phyloP scores from a whole-genome alignment of 495 filamentous ascomycete genomes.

The Pseudevernia furfuracea region DNA sequence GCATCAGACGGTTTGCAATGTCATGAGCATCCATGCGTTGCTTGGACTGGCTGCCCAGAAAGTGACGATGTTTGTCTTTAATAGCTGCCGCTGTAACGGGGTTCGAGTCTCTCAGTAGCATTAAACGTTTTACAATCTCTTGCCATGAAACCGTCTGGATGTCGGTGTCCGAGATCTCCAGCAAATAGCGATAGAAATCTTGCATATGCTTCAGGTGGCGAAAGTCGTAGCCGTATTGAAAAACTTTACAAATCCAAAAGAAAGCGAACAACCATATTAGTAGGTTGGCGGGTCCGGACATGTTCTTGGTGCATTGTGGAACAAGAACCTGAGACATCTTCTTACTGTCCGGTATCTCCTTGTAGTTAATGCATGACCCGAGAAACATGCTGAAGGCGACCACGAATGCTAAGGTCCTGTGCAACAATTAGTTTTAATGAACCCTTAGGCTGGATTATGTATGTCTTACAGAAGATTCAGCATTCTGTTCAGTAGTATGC shows the following conservation, averaged over 20 bases:
- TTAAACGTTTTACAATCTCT: slow-evolving; percentile 80
- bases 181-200: slow-evolving; percentile 79
- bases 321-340: slow-evolving; percentile 70
- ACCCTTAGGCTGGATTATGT: neutral
- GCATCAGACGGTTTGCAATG: slow-evolving; percentile 95
- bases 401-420: slow-evolving; percentile 66
- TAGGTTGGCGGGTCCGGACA: slow-evolving; percentile 72
- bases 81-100: slow-evolving; percentile 66
- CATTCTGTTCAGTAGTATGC: slow-evolving; percentile 63
- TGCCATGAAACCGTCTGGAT: slow-evolving; percentile 98
- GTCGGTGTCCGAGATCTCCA: slow-evolving; percentile 81
- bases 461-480: slow-evolving; percentile 66
- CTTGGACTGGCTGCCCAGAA: slow-evolving; percentile 78
- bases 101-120: slow-evolving; percentile 80
- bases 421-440: slow-evolving; percentile 9
- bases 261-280: slow-evolving; percentile 81
- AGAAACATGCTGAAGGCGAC: slow-evolving; percentile 80
- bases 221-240: slow-evolving; percentile 67
- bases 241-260: slow-evolving; percentile 74
- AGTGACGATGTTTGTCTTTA: slow-evolving; percentile 54
- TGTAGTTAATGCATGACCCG: slow-evolving; percentile 79
- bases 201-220: slow-evolving; percentile 69
- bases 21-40: slow-evolving; percentile 94
- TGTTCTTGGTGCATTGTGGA: slow-evolving; percentile 74
- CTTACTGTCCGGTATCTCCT: slow-evolving; percentile 63